These are phyloP conservation scores for Arbutus unedo DNA, from an alignment of 148 eudicot species.

Conservation along the genomic window DNA sequence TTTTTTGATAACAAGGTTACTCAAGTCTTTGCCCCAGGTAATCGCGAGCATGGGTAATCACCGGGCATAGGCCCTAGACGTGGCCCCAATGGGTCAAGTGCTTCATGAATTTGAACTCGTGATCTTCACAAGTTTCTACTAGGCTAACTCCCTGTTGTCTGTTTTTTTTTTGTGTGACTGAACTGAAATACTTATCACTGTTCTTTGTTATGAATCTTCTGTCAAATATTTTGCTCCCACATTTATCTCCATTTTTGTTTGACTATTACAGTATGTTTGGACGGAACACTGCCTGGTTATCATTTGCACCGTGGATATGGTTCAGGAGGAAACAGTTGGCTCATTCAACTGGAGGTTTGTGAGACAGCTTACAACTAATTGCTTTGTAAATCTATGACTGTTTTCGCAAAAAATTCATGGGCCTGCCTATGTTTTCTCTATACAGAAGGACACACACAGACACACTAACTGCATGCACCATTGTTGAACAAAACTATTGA, in stretches of 20 bases:
- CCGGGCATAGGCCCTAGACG: not conserved
- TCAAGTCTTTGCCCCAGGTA: not conserved
- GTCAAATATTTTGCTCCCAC: not conserved
- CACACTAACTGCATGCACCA: not conserved
- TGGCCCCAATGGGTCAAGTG: not conserved
- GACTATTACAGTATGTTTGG: conserved; percentile 77
- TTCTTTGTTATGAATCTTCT: not conserved
- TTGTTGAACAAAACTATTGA: not conserved
- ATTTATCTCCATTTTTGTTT: conserved; percentile 7
- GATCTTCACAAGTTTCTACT: not conserved
- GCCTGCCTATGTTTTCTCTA: not conserved
- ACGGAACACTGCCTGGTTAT: conserved; percentile 91
- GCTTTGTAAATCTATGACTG: not conserved
- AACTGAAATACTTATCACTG: not conserved
- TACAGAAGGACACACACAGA: not conserved
- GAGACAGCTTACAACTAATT: conserved; percentile 12
- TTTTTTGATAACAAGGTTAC: not conserved
- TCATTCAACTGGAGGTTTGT: conserved; percentile 87
- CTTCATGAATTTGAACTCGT: not conserved
- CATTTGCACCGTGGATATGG: conserved; percentile 86
- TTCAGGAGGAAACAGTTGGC: conserved; percentile 92
- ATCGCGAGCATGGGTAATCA: not conserved
- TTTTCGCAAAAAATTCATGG: too few species aligned
- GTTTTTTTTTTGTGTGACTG: not conserved
- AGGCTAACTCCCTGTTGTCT: not conserved